Evolutionary conservation across 1,284 basidiomycete genomes (phyloP), one percentile per base, ranked within the genome.

Genomic region (Austroboletus niveus): DNA sequence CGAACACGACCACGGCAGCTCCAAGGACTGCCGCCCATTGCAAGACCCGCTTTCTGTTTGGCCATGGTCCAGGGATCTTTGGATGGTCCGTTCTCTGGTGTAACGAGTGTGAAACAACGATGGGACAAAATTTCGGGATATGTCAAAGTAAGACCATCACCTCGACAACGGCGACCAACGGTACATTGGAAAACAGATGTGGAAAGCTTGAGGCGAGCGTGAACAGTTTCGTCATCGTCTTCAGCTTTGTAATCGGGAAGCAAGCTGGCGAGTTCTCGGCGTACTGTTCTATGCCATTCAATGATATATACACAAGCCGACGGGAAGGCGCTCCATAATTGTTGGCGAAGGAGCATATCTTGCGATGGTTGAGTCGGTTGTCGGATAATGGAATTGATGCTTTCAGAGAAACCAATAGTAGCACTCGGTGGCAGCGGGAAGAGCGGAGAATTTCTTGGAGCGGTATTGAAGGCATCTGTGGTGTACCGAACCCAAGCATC

Each of bases 21-120:
- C 73, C 74, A 78, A 44, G 45, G 56, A 22, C 64, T 52, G 17
- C 66, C 56, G 5, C 61, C 69, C 53, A 69, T 63, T 32, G 45
- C 34, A 42, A 57, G 55, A 42, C 49, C 44, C 29, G 58, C 59
- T 35, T 63, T 65, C 15, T 66, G 60, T 27, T 51, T 20, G 34
- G 65, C 61, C 8, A 65, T 59, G 10, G 46, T 30, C 42, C 45
- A 15, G 7, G 66, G 61, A 41, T 69, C 65, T 14, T 43, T 10
- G 42, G 54, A 47, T n/a, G 49, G 39, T 34, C 47, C 53, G 2
- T 47, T 49, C 29, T 40, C 49, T 6, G 41, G 47, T 47, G 43
- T 42, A 17, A 55, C n/a, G 27, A 42, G 34, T 11, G 56, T 63
- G 39, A 69, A 69, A 51, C 67, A 69, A 8, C 63, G 65, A 51